phyloP scores from a whole-genome alignment of 768 basidiomycete genomes.

The Saitozyma sp. region DNA sequence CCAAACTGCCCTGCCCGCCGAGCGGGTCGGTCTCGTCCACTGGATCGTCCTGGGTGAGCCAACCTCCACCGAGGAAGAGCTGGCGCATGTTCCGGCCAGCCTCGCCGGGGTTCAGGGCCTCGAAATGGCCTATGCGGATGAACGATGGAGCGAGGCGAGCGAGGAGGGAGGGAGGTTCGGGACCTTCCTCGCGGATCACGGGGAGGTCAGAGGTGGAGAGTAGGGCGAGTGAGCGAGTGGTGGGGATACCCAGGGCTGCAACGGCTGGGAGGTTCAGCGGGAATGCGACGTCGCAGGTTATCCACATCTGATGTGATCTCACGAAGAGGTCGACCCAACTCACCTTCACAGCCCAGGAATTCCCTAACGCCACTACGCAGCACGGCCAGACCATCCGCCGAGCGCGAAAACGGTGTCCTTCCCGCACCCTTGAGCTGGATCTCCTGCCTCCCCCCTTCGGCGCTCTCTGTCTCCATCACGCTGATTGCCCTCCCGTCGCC shows the following conservation, averaged over 20 bases:
- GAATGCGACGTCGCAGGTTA: background rate
- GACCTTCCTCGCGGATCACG: conserved; percentile 68
- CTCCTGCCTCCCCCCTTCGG: conserved; percentile 65
- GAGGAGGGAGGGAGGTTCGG: conserved; percentile 70
- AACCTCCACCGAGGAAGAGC: conserved; percentile 65
- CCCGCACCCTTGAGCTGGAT: conserved; percentile 94
- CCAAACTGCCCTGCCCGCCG: conserved; percentile 65
- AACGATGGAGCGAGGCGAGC: conserved; percentile 86
- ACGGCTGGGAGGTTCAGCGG: conserved; percentile 59
- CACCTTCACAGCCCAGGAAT: conserved; percentile 88
- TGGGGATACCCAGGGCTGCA: conserved; percentile 81
- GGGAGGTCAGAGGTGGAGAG: conserved; percentile 64
- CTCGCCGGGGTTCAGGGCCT: conserved; percentile 68
- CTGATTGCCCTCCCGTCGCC: conserved; percentile 96
- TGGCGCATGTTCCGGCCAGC: conserved; percentile 20
- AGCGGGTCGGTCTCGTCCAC: conserved; percentile 17
- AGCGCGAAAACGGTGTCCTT: conserved; percentile 87
- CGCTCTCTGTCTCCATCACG: conserved; percentile 76
- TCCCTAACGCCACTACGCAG: conserved; percentile 92
- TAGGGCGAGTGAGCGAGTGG: conserved; percentile 78
- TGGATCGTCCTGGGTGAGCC: conserved; percentile 54
- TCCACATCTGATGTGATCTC: background rate
- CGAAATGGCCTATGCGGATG: conserved; percentile 86
- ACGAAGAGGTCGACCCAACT: conserved; percentile 16
- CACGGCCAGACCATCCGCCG: conserved; percentile 92